Evolutionary conservation across 177 flowering plant genomes (phyloP).

Genomic region (Tripterygium wilfordii): DNA sequence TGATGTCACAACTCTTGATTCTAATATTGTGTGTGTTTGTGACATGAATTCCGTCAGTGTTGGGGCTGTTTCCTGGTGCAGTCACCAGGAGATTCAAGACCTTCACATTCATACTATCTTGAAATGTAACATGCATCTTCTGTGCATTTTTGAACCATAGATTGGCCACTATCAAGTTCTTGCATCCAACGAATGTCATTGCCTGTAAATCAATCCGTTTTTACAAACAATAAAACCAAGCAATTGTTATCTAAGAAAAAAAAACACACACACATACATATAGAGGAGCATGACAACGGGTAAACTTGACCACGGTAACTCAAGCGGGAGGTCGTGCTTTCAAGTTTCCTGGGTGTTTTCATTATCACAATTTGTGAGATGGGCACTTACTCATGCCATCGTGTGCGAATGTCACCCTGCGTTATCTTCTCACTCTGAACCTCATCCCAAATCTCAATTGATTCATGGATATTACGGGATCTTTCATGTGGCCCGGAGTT

Average conservation of each 20-base stretch:
- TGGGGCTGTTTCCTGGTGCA: constrained; percentile 58
- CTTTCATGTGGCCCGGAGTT: not conserved
- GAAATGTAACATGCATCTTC: constrained; percentile 40
- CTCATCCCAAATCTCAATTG: too few species aligned
- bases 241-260: not conserved
- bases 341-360: too few species aligned
- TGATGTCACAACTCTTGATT: constrained; percentile 22
- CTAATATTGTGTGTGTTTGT: constrained; percentile 26
- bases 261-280: not conserved
- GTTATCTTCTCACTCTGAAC: too few species aligned
- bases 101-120: constrained; percentile 25
- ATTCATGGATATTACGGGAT: too few species aligned
- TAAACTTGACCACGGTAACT: too few species aligned
- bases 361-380: too few species aligned
- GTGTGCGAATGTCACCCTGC: too few species aligned
- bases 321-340: too few species aligned
- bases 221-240: not conserved
- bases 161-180: constrained; percentile 25
- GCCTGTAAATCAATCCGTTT: constrained; percentile 26
- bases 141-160: constrained; percentile 35
- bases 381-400: too few species aligned
- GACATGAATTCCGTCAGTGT: constrained; percentile 73
- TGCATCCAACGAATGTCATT: constrained; percentile 38
- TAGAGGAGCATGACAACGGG: too few species aligned
- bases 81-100: constrained; percentile 29